phyloP scores from a whole-genome alignment of 1,139 yeast genomes.

The Eremothecium sinecaudum region DNA sequence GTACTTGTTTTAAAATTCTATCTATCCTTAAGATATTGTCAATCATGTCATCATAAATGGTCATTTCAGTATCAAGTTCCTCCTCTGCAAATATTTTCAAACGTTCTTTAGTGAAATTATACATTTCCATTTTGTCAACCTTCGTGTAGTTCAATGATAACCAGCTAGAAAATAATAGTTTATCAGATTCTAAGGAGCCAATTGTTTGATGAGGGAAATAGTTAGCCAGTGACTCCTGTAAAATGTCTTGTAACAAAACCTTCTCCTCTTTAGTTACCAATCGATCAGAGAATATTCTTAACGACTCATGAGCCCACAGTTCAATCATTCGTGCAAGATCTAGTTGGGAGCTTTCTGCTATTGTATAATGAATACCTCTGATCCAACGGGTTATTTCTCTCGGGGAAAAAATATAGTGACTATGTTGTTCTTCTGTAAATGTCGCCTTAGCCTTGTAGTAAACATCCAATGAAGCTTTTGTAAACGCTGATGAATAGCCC shows the following conservation, averaged over 20 bases:
- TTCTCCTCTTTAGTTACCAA: conserved; percentile 44
- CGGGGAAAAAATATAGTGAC: conserved; percentile 75
- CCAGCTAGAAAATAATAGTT: conserved; percentile 60
- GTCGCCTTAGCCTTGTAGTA: conserved; percentile 40
- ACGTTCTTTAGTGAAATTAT: conserved; percentile 52
- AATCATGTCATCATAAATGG: conserved; percentile 61
- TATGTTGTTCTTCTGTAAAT: conserved; percentile 34
- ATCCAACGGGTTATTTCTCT: conserved; percentile 88
- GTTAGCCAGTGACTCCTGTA: conserved; percentile 33
- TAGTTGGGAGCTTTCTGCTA: conserved; percentile 32
- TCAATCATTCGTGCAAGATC: conserved; percentile 37
- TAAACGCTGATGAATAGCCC: conserved; percentile 44
- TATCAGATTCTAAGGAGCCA: conserved; percentile 40
- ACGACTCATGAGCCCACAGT: conserved; percentile 76
- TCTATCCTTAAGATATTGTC: conserved; percentile 75
- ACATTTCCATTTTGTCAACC: conserved; percentile 42
- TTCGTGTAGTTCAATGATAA: conserved; percentile 53
- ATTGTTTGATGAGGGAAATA: conserved; percentile 44
- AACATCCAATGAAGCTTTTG: conserved; percentile 57
- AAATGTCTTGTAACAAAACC: conserved; percentile 42
- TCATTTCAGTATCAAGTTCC: conserved; percentile 52
- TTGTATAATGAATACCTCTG: conserved; percentile 59
- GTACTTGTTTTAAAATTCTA: conserved; percentile 73
- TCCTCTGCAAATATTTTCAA: conserved; percentile 69
- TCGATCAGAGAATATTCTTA: conserved; percentile 69